Evolutionary conservation across 257 asterid species (phyloP), one percentile per base, ranked within the genome.

Genomic region (Cordia subcordata): DNA sequence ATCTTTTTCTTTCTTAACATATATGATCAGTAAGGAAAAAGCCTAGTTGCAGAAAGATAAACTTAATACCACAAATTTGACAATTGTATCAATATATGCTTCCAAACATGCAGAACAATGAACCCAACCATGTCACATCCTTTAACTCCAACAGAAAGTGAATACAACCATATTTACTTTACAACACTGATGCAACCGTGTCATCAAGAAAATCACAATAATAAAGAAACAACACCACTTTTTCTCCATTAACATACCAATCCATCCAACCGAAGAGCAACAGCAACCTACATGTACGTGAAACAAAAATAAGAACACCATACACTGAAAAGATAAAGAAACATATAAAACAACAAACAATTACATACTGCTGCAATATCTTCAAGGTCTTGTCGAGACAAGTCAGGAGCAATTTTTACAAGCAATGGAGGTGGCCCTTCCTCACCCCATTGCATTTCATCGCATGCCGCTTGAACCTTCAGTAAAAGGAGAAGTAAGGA

Each of bases 391-490:
- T 93, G 96, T 62, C 75, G 83, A 42, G 99, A 93, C 72, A 93
- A 77, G 64, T 93, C 97, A 17, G 97, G 99, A 60, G 97, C 99
- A 63, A 93, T 93, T 83, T 89, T 93, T 55, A 89, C 97, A 33
- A 93, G 97, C 74, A 93, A 69, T 0, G 97, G 97, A 11, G 99
- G 97, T 39, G 99, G 97, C 11, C 99, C 99, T 55, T 93, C 99
- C 65, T 93, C 99, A 59, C 91, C 97, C 99, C 99, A 89, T 82
- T 93, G 97, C 99, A 89, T 93, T 78, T 93, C 99, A 70, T 93
- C 97, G 53, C 97, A 92, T 56, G 95, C 97, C 11, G 96, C 99
- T 85, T 85, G 99, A 68, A 93, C 85, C 99, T 93, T 67, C 60
- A 38, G 44, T 37, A 65, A 46, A 33, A 42, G 27, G 10, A 62